Conservation (phyloP, 495 filamentous ascomycete species). For the Talaromyces proteolyticus region DNA sequence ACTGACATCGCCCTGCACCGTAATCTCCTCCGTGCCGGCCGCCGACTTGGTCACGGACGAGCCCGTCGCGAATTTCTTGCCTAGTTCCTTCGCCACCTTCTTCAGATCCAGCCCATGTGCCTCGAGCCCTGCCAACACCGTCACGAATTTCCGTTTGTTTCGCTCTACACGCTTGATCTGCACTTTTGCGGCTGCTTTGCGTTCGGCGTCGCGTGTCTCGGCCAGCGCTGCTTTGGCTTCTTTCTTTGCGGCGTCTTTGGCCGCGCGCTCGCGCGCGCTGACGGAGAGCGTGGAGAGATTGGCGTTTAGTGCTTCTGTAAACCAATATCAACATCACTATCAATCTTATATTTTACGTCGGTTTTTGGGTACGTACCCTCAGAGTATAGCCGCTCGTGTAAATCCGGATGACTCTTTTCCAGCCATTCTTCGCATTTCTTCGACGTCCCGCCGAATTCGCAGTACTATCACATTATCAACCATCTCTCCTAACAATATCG, state of each 20-base stretch:
- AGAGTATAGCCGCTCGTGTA: conserved; percentile 79
- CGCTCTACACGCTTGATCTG: conserved; percentile 95
- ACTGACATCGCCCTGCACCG: conserved; percentile 94
- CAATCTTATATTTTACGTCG: background rate
- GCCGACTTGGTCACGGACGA: conserved; percentile 85
- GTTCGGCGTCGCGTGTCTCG: conserved; percentile 72
- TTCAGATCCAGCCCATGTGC: conserved; percentile 89
- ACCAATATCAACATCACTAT: no score
- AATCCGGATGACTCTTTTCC: conserved; percentile 59
- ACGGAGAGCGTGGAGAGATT: conserved; percentile 79
- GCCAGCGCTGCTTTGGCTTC: conserved; percentile 83
- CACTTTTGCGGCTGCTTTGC: conserved; percentile 71
- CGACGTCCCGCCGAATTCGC: conserved; percentile 96
- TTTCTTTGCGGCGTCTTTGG: conserved; percentile 91
- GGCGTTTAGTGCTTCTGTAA: conserved; percentile 70
- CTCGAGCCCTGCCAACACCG: conserved; percentile 82
- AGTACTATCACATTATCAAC: conserved; percentile 59
- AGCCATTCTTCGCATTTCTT: conserved; percentile 98
- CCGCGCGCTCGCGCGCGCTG: conserved; percentile 84
- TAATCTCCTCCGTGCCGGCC: conserved; percentile 89
- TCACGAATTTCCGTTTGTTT: conserved; percentile 96
- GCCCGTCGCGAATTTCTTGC: conserved; percentile 72
- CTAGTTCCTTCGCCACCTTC: conserved; percentile 57
- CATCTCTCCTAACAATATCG: background rate
- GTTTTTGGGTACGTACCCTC: conserved; percentile 49